phyloP scores from a whole-genome alignment of 179 eudicot species.

The Patellifolia procumbens region DNA sequence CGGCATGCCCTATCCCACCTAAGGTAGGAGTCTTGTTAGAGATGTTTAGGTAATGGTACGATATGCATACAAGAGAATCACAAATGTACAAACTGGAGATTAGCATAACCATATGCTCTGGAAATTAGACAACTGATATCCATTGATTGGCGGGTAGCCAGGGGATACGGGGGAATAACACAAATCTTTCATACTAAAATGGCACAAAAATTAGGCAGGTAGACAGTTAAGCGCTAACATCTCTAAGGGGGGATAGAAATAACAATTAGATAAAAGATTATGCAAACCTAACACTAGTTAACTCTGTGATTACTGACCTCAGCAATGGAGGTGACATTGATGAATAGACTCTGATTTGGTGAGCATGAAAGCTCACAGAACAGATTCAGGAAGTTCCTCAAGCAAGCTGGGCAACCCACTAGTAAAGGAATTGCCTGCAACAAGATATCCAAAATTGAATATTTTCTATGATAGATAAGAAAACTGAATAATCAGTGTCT shows the following conservation, averaged over 20 bases:
- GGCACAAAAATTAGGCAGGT: constrained; percentile 4
- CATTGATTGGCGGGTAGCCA: no score
- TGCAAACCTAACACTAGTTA: no score
- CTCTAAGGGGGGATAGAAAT: background rate
- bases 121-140: background rate
- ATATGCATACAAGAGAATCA: background rate
- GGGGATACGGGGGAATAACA: background rate
- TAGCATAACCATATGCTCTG: background rate
- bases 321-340: constrained; percentile 77
- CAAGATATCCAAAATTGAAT: constrained; percentile 6
- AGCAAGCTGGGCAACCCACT: constrained; percentile 98
- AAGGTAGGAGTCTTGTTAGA: no score
- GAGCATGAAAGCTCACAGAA: constrained; percentile 98
- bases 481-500: background rate
- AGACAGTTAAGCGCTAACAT: no score
- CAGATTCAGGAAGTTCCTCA: constrained; percentile 94
- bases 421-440: constrained; percentile 90
- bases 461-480: background rate
- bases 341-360: constrained; percentile 91
- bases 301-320: constrained; percentile 52
- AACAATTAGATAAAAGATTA: background rate
- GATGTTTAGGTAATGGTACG: no score
- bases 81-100: background rate
- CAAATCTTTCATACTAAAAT: background rate
- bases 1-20: background rate